Conservation (phyloP, 1,139 yeast species). For the Hemisphaericaspora subhashii region DNA sequence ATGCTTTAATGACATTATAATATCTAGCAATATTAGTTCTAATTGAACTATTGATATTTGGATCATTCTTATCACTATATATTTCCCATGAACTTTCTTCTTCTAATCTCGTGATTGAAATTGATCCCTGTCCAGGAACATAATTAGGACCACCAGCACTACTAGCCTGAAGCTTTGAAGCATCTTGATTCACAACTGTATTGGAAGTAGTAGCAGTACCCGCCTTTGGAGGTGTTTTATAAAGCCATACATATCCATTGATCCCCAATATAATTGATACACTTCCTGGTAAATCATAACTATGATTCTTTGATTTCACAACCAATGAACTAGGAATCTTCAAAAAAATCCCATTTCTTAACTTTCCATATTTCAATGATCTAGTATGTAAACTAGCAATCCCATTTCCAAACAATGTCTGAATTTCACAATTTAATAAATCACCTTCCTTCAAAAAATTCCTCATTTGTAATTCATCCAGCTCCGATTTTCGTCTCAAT, state of each 20-base stretch:
- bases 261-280: slow-evolving; percentile 90
- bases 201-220: slow-evolving; percentile 16
- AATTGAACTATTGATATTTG: slow-evolving; percentile 53
- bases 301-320: slow-evolving; percentile 82
- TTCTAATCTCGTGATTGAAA: slow-evolving; percentile 81
- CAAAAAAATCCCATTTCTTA: slow-evolving; percentile 84
- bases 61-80: slow-evolving; percentile 86
- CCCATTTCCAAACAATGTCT: slow-evolving; percentile 84
- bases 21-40: slow-evolving; percentile 82
- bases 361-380: slow-evolving; percentile 90
- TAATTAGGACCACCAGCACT: slow-evolving; percentile 50
- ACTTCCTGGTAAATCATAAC: slow-evolving; percentile 85
- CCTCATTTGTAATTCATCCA: slow-evolving; percentile 96
- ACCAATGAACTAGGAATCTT: slow-evolving; percentile 81
- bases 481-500: slow-evolving; percentile 86
- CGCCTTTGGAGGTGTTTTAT: slow-evolving; percentile 53
- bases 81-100: slow-evolving; percentile 96
- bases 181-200: slow-evolving; percentile 26
- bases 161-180: slow-evolving; percentile 31
- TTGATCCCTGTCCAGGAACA: slow-evolving; percentile 47
- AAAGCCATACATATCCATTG: slow-evolving; percentile 92
- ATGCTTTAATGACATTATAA: slow-evolving; percentile 76
- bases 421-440: slow-evolving; percentile 92
- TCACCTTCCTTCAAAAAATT: slow-evolving; percentile 96
- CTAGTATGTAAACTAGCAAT: slow-evolving; percentile 94